These are phyloP conservation scores for Pharnaceum exiguum DNA, from an alignment of 148 eudicot species.

Conservation along the genomic window DNA sequence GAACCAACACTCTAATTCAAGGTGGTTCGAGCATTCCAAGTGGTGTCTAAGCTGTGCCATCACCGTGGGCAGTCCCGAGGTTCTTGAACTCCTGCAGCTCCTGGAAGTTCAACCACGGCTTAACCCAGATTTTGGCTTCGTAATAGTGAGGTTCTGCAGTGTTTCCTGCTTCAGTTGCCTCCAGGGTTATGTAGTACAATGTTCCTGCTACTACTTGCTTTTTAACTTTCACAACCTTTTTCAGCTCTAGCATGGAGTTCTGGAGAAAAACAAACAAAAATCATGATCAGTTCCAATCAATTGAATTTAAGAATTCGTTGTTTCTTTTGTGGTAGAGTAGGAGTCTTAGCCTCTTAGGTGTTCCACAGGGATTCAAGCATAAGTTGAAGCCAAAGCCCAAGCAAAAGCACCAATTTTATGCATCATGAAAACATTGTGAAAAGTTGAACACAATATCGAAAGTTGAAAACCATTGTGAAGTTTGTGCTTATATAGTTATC, in stretches of 20 bases:
- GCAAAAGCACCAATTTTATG: too few species aligned
- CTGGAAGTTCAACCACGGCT: constrained; percentile 51
- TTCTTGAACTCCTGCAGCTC: constrained; percentile 46
- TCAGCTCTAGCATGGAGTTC: constrained; percentile 35
- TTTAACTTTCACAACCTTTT: constrained; percentile 39
- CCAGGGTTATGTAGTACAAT: constrained; percentile 40
- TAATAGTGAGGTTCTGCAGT: constrained; percentile 17
- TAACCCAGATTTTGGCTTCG: constrained; percentile 51
- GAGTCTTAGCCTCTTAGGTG: too few species aligned
- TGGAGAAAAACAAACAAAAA: constrained; percentile 10
- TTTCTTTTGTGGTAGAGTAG: too few species aligned
- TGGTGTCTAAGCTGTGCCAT: background rate
- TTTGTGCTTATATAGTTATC: too few species aligned
- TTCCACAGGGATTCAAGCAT: too few species aligned
- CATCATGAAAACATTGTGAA: too few species aligned
- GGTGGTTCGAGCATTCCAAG: too few species aligned
- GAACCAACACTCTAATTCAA: too few species aligned
- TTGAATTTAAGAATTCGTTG: too few species aligned
- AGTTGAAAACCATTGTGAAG: too few species aligned
- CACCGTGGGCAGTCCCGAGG: constrained; percentile 5
- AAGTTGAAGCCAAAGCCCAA: too few species aligned
- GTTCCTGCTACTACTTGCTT: constrained; percentile 45
- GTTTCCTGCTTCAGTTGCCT: constrained; percentile 24
- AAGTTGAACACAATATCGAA: too few species aligned
- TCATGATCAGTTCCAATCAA: constrained; percentile 8